These are phyloP conservation scores for Penicillium sp. DNA, from an alignment of 2,329 filamentous ascomycete genomes.

Conservation along the genomic window DNA sequence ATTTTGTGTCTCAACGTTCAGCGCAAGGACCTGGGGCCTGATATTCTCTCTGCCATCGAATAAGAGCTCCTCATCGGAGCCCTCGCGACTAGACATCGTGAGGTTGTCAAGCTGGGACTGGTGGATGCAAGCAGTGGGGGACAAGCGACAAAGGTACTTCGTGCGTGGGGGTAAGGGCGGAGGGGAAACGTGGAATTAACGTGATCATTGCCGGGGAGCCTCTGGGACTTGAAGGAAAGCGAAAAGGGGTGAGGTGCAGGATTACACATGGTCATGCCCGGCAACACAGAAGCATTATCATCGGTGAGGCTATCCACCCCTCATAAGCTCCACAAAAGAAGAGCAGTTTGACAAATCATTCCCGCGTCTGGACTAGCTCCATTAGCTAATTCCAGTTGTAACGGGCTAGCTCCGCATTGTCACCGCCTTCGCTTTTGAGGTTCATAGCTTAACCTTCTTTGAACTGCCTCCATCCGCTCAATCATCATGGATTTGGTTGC, in stretches of 20 bases:
- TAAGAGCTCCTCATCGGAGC: not conserved
- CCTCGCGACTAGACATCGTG: slow-evolving; percentile 20
- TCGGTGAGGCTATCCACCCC: slow-evolving; percentile 3
- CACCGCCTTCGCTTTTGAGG: not conserved
- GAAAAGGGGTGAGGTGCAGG: not conserved
- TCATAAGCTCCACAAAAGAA: not conserved
- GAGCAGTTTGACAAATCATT: not conserved
- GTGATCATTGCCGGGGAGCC: slow-evolving; percentile 20
- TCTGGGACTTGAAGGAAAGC: not conserved
- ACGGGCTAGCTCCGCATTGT: not conserved
- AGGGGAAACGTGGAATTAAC: not conserved
- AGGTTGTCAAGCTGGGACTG: slow-evolving; percentile 10
- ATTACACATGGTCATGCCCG: slow-evolving; percentile 17
- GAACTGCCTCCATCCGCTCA: not conserved
- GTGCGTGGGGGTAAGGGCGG: slow-evolving; percentile 1
- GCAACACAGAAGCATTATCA: slow-evolving; percentile 7
- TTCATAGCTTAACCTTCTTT: not conserved
- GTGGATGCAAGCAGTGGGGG: not conserved
- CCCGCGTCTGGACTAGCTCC: not conserved
- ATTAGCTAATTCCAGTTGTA: not conserved
- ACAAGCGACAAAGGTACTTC: slow-evolving; percentile 1
- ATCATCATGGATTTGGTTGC: slow-evolving; percentile 80
- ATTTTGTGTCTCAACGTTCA: slow-evolving; percentile 34
- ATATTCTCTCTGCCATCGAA: not conserved
- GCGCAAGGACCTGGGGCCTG: slow-evolving; percentile 26